A percentile compares a stretch with the other conserved stretches of the same genome.
Conservation (phyloP, 495 filamentous ascomycete genomes). For the Aspergillus carlsbadensis region DNA sequence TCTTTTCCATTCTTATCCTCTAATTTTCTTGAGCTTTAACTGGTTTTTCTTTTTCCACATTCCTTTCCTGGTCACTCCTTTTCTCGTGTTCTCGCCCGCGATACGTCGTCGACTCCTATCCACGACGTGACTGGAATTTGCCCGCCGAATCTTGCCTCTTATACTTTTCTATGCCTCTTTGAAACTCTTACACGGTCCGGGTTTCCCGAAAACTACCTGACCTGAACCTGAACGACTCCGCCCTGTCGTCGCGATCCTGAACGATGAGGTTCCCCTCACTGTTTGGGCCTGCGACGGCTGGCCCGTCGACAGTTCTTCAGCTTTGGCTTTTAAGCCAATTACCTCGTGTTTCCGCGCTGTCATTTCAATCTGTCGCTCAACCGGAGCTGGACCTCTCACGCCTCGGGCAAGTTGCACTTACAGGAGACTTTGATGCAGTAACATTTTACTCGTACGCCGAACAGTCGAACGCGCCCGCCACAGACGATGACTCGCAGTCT, state of each 20-base stretch:
- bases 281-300: constrained; percentile 54
- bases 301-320: constrained; percentile 40
- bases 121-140: constrained; percentile 11
- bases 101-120: constrained; percentile 18
- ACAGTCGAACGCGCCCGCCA: constrained; percentile 67
- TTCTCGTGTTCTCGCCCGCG: constrained; percentile 26
- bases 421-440: constrained; percentile 86
- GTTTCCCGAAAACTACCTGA: constrained; percentile 13
- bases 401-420: constrained; percentile 81
- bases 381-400: constrained; percentile 79
- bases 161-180: constrained; percentile 8
- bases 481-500: constrained; percentile 73
- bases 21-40: constrained; percentile 25
- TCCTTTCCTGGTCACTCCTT: constrained; percentile 34
- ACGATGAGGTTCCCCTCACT: constrained; percentile 59
- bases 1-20: constrained; percentile 12
- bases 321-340: constrained; percentile 40
- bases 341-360: constrained; percentile 57
- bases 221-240: constrained; percentile 12
- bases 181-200: background rate
- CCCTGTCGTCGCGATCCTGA: constrained; percentile 45
- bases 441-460: constrained; percentile 83
- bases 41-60: constrained; percentile 30
- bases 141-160: background rate
- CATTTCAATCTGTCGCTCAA: constrained; percentile 67